Conservation (phyloP, 2,329 filamentous ascomycete species). For the Cercospora zeina region DNA sequence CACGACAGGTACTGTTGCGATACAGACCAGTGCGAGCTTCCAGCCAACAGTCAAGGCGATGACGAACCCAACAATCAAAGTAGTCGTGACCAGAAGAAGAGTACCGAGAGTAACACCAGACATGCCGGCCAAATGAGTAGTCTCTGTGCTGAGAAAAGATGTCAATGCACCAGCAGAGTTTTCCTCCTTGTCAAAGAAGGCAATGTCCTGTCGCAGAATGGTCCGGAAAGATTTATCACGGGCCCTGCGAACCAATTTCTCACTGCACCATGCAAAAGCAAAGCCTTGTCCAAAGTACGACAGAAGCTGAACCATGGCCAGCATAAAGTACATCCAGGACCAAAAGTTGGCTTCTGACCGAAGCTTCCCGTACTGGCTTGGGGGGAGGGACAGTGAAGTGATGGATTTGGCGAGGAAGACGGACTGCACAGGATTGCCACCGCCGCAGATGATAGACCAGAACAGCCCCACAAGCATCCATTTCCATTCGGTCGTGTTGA, state of each 20-base stretch:
- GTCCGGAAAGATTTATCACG: conserved; percentile 79
- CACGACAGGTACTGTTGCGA: conserved; percentile 73
- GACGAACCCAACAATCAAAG: conserved; percentile 70
- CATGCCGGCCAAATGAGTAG: conserved; percentile 83
- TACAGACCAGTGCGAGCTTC: conserved; percentile 84
- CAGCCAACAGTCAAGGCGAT: conserved; percentile 76
- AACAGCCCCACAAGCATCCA: conserved; percentile 72
- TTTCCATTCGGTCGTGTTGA: conserved; percentile 72
- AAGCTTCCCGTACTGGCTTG: conserved; percentile 56
- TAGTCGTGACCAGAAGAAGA: conserved; percentile 76
- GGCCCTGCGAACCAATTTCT: conserved; percentile 78
- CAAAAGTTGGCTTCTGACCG: conserved; percentile 77
- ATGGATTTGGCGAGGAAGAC: conserved; percentile 92
- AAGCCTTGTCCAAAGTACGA: conserved; percentile 68
- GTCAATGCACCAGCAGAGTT: conserved; percentile 88
- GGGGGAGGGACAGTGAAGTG: conserved; percentile 63
- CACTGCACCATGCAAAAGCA: conserved; percentile 81
- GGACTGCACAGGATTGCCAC: conserved; percentile 72
- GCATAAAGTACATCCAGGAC: conserved; percentile 84
- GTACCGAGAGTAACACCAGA: conserved; percentile 87
- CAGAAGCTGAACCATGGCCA: conserved; percentile 72
- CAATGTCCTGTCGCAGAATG: conserved; percentile 88
- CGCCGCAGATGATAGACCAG: conserved; percentile 75
- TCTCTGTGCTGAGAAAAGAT: conserved; percentile 84
- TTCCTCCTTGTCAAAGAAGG: conserved; percentile 86